Evolutionary conservation across 208 protist genomes (phyloP).

Genomic region (Leishmania tarentolae): DNA sequence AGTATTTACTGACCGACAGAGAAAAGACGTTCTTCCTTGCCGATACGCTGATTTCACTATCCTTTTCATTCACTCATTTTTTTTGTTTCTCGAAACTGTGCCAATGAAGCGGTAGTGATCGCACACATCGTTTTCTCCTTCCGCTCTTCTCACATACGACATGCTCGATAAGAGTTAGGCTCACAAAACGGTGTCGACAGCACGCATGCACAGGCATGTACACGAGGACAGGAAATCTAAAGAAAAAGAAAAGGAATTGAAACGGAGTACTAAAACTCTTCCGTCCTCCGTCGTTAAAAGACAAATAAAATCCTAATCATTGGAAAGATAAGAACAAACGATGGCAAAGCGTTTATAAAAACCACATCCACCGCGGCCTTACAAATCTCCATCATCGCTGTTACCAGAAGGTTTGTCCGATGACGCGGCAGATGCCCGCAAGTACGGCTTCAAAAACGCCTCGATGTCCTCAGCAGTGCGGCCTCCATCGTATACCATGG

Average conservation of each 20-base stretch:
- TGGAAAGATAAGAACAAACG: neutral
- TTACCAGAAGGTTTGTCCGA: slow-evolving; percentile 3
- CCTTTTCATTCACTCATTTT: too few species aligned
- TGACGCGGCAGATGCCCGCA: slow-evolving; percentile 6
- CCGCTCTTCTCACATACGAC: neutral
- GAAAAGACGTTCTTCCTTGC: neutral
- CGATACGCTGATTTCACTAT: neutral
- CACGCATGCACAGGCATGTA: neutral
- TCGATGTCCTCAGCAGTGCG: slow-evolving; percentile 56
- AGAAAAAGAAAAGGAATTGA: slow-evolving; percentile 25
- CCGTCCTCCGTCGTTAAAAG: neutral
- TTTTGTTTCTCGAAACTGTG: neutral
- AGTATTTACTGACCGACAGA: neutral
- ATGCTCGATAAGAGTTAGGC: neutral
- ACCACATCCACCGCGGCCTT: slow-evolving; percentile 4
- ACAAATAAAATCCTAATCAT: neutral
- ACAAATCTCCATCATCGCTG: slow-evolving; percentile 35
- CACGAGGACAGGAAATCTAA: slow-evolving; percentile 17
- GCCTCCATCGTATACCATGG: slow-evolving; percentile 73
- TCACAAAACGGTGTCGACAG: neutral
- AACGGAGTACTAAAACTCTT: neutral
- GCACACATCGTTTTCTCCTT: neutral
- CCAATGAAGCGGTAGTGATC: neutral
- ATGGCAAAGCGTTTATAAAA: neutral
- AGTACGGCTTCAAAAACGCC: slow-evolving; percentile 63